Evolutionary conservation across 106 monocot genomes (phyloP).

Genomic region (Dactylorhiza incarnata): DNA sequence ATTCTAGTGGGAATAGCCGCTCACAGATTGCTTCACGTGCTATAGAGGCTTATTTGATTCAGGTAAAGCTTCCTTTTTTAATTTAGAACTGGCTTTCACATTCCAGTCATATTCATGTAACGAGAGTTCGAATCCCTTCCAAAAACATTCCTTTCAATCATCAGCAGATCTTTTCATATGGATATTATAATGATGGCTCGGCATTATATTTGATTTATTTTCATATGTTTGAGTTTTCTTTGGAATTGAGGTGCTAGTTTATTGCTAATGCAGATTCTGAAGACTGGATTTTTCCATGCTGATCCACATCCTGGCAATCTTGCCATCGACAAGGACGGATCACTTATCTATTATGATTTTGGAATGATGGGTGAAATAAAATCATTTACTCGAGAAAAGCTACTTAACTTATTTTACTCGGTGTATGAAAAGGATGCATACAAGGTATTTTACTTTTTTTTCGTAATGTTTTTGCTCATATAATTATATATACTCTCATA

Average conservation of each 20-base stretch:
- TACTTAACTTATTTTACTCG: slow-evolving; percentile 82
- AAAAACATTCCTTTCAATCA: neutral
- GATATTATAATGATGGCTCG: neutral
- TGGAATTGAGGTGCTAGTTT: neutral
- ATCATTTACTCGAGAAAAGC: slow-evolving; percentile 80
- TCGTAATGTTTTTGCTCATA: neutral
- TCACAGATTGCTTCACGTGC: slow-evolving; percentile 70
- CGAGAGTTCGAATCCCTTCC: neutral
- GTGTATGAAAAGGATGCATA: slow-evolving; percentile 93
- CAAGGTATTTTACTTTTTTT: slow-evolving; percentile 47
- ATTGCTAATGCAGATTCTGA: slow-evolving; percentile 57
- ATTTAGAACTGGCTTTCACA: neutral
- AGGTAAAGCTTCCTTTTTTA: slow-evolving; percentile 37
- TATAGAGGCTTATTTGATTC: slow-evolving; percentile 93
- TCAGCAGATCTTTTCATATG: neutral
- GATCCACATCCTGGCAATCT: slow-evolving; percentile 99
- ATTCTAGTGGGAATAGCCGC: slow-evolving; percentile 61
- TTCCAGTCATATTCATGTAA: neutral
- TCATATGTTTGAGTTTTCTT: neutral
- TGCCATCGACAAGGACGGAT: slow-evolving; percentile 84
- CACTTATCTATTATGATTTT: slow-evolving; percentile 97
- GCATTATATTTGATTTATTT: neutral
- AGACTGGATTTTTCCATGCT: slow-evolving; percentile 97
- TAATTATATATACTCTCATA: neutral
- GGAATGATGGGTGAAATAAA: slow-evolving; percentile 99